A percentile compares a stretch with the other conserved stretches of the same genome.
phyloP scores from a whole-genome alignment of 2,329 filamentous ascomycete genomes.

The Cladosporium oxysporum region DNA sequence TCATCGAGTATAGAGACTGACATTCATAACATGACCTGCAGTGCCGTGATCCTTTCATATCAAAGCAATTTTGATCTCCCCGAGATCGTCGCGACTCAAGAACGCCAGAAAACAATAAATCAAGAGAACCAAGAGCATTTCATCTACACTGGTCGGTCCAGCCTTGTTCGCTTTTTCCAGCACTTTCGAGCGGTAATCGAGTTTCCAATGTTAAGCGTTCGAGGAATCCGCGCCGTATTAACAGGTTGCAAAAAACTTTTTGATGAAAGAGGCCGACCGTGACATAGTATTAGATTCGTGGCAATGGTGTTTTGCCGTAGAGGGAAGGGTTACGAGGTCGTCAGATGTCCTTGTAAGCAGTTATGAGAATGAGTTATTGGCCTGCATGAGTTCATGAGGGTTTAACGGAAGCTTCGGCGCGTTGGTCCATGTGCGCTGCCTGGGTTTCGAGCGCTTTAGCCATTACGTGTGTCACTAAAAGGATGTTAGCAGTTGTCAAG shows the following conservation, averaged over 20 bases:
- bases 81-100: background rate
- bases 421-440: conserved; percentile 63
- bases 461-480: conserved; percentile 67
- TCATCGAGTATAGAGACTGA: background rate
- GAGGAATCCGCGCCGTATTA: conserved; percentile 3
- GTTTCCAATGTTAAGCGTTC: background rate
- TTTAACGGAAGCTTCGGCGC: conserved; percentile 52
- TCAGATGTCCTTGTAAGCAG: background rate
- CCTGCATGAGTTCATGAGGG: background rate
- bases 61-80: background rate
- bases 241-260: conserved; percentile 12
- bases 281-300: background rate
- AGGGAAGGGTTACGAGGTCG: background rate
- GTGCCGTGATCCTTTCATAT: background rate
- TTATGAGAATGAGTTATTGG: background rate
- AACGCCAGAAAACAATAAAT: background rate
- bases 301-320: background rate
- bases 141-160: conserved; percentile 14
- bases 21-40: background rate
- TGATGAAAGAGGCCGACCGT: background rate
- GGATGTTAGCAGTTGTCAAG: conserved; percentile 3
- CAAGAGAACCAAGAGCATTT: background rate
- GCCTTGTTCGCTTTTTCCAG: conserved; percentile 5
- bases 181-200: background rate
- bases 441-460: conserved; percentile 65